Percentiles rank a stretch among this genome's conserved stretches.
Conservation (phyloP, 1,284 basidiomycete genomes). For the Leccinum pachyderme region DNA sequence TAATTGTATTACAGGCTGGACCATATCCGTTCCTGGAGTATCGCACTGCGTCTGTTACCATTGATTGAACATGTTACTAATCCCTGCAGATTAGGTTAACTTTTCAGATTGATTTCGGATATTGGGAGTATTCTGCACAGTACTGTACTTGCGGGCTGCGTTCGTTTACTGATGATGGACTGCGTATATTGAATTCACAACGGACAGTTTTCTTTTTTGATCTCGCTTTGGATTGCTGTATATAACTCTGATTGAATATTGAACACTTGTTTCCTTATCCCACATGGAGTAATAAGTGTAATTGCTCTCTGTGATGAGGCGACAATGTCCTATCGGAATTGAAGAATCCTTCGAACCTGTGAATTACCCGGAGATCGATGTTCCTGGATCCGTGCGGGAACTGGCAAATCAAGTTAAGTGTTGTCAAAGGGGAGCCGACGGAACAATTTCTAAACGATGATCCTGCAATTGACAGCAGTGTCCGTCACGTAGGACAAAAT, state of each 20-base stretch:
- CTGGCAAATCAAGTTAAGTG: not conserved
- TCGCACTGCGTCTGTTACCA: constrained; percentile 22
- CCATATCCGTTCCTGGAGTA: constrained; percentile 28
- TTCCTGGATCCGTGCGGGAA: not conserved
- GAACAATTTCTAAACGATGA: not conserved
- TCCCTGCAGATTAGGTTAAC: not conserved
- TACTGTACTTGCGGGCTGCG: too few relatives aligned
- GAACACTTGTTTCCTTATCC: not conserved
- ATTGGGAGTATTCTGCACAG: not conserved
- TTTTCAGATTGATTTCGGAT: not conserved
- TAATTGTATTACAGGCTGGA: constrained; percentile 14
- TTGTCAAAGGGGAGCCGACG: not conserved
- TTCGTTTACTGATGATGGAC: not conserved
- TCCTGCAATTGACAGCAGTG: not conserved
- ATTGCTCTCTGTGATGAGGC: not conserved
- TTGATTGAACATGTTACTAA: not conserved
- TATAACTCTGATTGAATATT: not conserved
- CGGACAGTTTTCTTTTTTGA: not conserved
- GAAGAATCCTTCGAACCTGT: not conserved
- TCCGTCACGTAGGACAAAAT: not conserved
- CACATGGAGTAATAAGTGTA: not conserved
- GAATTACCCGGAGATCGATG: not conserved
- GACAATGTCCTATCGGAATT: not conserved
- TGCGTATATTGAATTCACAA: not conserved
- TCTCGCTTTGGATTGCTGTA: not conserved